phyloP scores from a whole-genome alignment of 2,329 filamentous ascomycete species.

The Aspergillus unguis region DNA sequence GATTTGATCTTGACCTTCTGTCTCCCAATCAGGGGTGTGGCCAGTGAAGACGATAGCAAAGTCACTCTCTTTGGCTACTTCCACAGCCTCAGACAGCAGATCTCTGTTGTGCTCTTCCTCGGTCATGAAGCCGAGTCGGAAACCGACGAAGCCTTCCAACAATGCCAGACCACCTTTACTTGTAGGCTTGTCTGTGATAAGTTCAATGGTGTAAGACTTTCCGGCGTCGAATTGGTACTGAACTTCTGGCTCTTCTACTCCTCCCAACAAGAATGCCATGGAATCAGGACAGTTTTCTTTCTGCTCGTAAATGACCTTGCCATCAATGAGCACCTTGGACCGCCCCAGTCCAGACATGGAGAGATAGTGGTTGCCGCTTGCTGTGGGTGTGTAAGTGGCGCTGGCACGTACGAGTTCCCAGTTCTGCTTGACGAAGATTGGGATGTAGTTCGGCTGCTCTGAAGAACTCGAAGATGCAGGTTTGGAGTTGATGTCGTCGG shows the following conservation, averaged over 20 bases:
- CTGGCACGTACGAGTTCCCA: constrained; percentile 1
- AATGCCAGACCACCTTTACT: constrained; percentile 1
- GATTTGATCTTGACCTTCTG: constrained; percentile 13
- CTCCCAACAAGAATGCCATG: constrained; percentile 8
- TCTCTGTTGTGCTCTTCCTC: constrained; percentile 6
- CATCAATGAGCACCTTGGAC: constrained; percentile 1
- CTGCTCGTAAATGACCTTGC: constrained; percentile 6
- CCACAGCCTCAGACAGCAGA: constrained; percentile 8
- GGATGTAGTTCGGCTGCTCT: constrained; percentile 2
- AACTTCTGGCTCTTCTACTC: constrained; percentile 5
- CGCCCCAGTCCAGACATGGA: constrained; percentile 5
- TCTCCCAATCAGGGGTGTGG: constrained; percentile 12
- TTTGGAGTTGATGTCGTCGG: background rate
- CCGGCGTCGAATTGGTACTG: constrained; percentile 6
- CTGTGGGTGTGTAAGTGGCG: background rate
- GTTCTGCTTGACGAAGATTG: background rate
- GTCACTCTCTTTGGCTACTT: constrained; percentile 6
- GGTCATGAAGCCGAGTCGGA: constrained; percentile 8
- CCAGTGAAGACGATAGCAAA: constrained; percentile 12
- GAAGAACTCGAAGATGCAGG: background rate
- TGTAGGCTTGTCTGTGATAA: background rate
- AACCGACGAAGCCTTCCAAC: constrained; percentile 4
- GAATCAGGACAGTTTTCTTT: constrained; percentile 9
- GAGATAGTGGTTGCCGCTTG: constrained; percentile 6
- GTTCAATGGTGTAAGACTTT: background rate